These are phyloP conservation scores for Hortiboletus campestris DNA, from an alignment of 768 basidiomycete genomes.

Conservation along the genomic window DNA sequence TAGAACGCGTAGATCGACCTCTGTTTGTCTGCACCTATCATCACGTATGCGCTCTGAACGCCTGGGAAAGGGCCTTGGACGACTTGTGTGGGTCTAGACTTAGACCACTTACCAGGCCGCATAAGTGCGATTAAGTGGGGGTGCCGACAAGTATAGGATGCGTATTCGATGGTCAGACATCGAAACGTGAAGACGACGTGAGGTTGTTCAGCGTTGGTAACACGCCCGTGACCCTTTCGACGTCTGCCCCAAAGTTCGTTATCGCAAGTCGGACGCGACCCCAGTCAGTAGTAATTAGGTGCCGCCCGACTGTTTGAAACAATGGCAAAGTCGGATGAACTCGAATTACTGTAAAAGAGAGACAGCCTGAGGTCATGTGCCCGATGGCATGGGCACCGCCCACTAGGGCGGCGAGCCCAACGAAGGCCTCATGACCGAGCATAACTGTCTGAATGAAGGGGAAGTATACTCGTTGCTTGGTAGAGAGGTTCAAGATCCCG, in stretches of 20 bases:
- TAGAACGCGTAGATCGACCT: conserved; percentile 1
- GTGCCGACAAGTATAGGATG: not conserved
- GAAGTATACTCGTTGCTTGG: not conserved
- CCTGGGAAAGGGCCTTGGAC: conserved; percentile 1
- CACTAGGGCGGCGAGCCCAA: not conserved
- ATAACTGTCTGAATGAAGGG: not conserved
- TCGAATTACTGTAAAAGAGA: conserved; percentile 40
- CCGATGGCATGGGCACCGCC: conserved; percentile 41
- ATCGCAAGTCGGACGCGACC: conserved; percentile 61
- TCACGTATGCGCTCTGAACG: not conserved
- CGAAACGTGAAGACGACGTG: conserved; percentile 36
- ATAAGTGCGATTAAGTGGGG: too few relatives aligned
- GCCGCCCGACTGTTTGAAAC: conserved; percentile 45
- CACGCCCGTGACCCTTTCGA: conserved; percentile 55
- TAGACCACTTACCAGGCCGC: too few relatives aligned
- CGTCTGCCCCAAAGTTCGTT: conserved; percentile 42
- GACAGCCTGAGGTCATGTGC: conserved; percentile 49
- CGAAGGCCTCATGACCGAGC: conserved; percentile 12
- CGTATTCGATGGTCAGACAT: not conserved
- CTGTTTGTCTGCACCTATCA: not conserved
- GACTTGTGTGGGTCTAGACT: too few relatives aligned
- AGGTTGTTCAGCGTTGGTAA: conserved; percentile 52
- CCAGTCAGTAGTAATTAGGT: conserved; percentile 59
- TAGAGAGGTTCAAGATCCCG: too few relatives aligned
- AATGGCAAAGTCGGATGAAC: conserved; percentile 38